Conservation (phyloP, 257 asterid species). For the Echites panduratus region DNA sequence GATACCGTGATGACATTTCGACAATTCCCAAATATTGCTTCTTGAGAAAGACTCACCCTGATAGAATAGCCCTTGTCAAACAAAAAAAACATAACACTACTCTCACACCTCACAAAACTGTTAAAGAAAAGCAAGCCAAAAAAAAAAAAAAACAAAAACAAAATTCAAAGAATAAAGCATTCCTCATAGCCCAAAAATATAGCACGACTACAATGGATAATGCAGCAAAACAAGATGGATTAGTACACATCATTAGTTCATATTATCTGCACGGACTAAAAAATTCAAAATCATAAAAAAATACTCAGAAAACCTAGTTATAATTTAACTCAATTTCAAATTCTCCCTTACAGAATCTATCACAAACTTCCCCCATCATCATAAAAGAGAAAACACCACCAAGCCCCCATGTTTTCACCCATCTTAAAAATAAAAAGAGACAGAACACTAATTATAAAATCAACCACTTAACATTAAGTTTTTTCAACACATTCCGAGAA, state of each 20-base stretch:
- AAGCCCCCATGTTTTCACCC: not conserved
- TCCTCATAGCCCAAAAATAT: not conserved
- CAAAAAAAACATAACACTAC: not conserved
- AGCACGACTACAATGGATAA: not conserved
- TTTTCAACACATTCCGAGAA: not conserved
- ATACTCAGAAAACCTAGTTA: not conserved
- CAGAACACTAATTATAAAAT: not conserved
- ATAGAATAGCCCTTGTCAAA: conserved; percentile 1
- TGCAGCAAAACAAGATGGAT: not conserved
- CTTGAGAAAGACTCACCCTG: conserved; percentile 26
- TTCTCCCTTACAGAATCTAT: not conserved
- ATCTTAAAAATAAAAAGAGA: not conserved
- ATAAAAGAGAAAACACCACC: not conserved
- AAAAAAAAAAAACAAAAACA: not conserved
- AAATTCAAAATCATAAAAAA: not conserved
- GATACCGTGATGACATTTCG: conserved; percentile 75
- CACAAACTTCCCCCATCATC: too few relatives aligned
- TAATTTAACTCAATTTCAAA: not conserved
- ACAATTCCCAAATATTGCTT: conserved; percentile 16
- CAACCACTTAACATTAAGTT: not conserved
- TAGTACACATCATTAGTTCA: not conserved
- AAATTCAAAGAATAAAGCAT: not conserved
- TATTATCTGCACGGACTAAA: not conserved
- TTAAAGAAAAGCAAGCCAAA: not conserved
- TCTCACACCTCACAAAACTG: not conserved